Evolutionary conservation across 371 early-diverging fungal genomes (phyloP).

Genomic region (Rhizopus stolonifer): DNA sequence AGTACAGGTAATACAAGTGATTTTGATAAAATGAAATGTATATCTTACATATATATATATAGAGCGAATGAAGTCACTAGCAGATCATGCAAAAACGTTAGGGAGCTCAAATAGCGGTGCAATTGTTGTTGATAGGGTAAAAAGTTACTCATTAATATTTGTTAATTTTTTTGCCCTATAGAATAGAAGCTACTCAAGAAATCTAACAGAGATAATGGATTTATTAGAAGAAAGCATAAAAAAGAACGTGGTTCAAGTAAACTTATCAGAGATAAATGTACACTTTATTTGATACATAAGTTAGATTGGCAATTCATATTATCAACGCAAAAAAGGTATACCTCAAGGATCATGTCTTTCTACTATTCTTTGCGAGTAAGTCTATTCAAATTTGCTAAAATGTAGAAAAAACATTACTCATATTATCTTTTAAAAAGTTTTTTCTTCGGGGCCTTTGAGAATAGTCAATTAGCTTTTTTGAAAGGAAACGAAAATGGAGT

Average conservation of each 20-base stretch:
- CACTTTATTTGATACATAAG: too few species aligned
- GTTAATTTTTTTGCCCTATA: background rate
- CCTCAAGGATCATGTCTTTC: conserved; percentile 91
- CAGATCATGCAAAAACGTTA: conserved; percentile 28
- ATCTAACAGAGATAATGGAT: background rate
- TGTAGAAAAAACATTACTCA: too few species aligned
- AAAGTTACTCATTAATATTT: background rate
- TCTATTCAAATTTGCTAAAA: too few species aligned
- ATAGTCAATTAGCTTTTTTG: conserved; percentile 18
- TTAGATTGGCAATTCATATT: conserved; percentile 54
- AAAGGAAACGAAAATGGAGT: conserved; percentile 26
- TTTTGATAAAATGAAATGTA: background rate
- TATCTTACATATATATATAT: background rate
- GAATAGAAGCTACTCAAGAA: background rate
- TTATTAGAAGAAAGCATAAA: conserved; percentile 30
- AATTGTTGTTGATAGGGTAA: background rate
- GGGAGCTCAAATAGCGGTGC: background rate
- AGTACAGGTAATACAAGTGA: background rate
- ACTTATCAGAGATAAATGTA: too few species aligned
- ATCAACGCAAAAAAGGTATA: conserved; percentile 74
- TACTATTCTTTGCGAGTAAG: conserved; percentile 79
- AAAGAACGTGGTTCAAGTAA: conserved; percentile 66
- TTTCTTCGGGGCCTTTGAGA: conserved; percentile 75
- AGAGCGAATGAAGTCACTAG: background rate
- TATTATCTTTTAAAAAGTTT: too few species aligned